Evolutionary conservation across 306 rosid species (phyloP), one percentile per base, ranked within the genome.

Genomic region (Begonia loranthoides): DNA sequence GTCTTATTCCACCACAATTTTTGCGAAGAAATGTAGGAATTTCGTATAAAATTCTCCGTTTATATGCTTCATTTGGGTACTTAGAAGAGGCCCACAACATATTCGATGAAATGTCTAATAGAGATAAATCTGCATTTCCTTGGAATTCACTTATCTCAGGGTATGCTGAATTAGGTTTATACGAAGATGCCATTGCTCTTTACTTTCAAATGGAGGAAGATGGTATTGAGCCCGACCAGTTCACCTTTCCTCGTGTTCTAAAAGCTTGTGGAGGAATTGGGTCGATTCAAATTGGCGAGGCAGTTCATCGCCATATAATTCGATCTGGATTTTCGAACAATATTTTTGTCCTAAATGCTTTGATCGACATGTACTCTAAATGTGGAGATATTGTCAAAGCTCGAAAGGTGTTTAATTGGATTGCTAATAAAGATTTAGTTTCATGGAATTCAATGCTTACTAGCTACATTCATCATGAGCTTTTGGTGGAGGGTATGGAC

Each of bases 151-250:
- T 86, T 12, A 82, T 90, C 24, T 70, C 95, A 0, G 97, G 95
- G 8, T 82, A 85, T 60, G 73, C 94, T 3, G 83, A 82, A 55
- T 17, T 65, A 61, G 83, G 92, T 3, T 52, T 67, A 17, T 62
- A 60, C 54, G 81, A 82, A 65, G 95, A 90, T 55, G 95, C 97
- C 14, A 62, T 82, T 63, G 97, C 97, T 3, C 71, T 90, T 22
- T 90, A 85, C 70, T 90, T 90, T 22, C 95, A 90, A 59, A 82
- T 85, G 95, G 87, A 73, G 67, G 95, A 90, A 62, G 87, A 82
- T 41, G 81, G 81, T 49, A 73, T 82, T 47, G 72, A 82, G 52
- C 83, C 90, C 0, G 95, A 90, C 46, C 16, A 61, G 45, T 90
- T 72, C 57, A 85, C 95, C 0, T 85, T 89, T 66, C 94, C 94